phyloP scores from a whole-genome alignment of 75 land plant species.

The Pinus albicaulis region DNA sequence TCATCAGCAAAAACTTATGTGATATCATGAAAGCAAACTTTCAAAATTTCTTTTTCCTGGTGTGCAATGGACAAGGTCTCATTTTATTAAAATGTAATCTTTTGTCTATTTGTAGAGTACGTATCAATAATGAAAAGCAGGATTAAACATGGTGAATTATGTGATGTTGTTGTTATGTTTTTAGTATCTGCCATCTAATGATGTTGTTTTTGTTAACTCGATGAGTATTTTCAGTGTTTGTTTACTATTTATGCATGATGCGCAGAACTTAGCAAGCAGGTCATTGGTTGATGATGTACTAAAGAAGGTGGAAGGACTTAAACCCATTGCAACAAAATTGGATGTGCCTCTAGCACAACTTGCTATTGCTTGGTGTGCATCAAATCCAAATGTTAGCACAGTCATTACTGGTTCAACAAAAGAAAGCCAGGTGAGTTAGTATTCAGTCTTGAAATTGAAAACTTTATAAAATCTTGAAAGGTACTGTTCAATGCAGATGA shows the following conservation, averaged over 20 bases:
- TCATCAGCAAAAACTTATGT: not conserved
- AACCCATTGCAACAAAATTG: slow-evolving; percentile 71
- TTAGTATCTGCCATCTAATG: not conserved
- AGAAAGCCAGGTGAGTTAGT: slow-evolving; percentile 54
- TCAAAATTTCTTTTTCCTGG: no score
- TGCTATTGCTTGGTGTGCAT: slow-evolving; percentile 89
- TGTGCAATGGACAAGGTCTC: no score
- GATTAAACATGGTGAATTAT: no score
- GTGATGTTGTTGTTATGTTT: not conserved
- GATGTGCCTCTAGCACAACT: slow-evolving; percentile 77
- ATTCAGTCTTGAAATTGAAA: no score
- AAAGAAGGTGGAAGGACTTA: slow-evolving; percentile 60
- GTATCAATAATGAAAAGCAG: no score
- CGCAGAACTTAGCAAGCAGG: slow-evolving; percentile 74
- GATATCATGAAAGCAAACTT: not conserved
- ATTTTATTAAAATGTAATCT: no score
- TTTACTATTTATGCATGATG: not conserved
- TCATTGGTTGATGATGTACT: slow-evolving; percentile 69
- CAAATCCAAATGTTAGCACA: slow-evolving; percentile 85
- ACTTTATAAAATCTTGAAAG: no score
- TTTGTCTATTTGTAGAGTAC: no score
- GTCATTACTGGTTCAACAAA: slow-evolving; percentile 90
- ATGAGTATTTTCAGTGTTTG: not conserved
- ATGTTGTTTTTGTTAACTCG: not conserved
- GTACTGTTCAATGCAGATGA: no score